Conservation (phyloP, 2,329 filamentous ascomycete species). For the Cladorrhinum sp. region DNA sequence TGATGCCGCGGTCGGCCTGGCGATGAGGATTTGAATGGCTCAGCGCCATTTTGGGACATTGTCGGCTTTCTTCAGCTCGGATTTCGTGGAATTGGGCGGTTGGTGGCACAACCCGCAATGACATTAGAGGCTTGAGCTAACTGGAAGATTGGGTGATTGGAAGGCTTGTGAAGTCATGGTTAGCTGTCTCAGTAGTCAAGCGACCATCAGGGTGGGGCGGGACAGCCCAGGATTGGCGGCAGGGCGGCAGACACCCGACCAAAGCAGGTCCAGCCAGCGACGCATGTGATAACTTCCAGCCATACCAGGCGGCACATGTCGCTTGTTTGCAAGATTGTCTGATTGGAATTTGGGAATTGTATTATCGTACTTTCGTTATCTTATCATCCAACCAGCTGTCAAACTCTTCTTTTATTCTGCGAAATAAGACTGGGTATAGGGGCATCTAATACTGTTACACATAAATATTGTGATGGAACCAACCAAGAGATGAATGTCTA, state of each 20-base stretch:
- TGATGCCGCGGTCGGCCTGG: slow-evolving; percentile 46
- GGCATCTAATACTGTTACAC: background rate
- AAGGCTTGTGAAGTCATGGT: slow-evolving; percentile 11
- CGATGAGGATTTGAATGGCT: slow-evolving; percentile 32
- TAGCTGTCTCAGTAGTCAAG: slow-evolving; percentile 5
- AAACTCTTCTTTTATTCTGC: background rate
- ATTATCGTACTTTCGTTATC: background rate
- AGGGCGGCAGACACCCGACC: background rate
- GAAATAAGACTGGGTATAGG: background rate
- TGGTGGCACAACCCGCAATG: slow-evolving; percentile 12
- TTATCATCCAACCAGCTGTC: background rate
- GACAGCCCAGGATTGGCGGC: slow-evolving; percentile 7
- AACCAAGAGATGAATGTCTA: background rate
- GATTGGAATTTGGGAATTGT: background rate
- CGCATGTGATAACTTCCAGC: slow-evolving; percentile 13
- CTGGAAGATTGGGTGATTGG: background rate
- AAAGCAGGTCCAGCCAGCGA: background rate
- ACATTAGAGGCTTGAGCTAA: slow-evolving; percentile 8
- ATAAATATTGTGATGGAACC: background rate
- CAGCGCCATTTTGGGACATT: slow-evolving; percentile 37
- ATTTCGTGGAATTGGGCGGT: slow-evolving; percentile 8
- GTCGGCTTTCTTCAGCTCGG: slow-evolving; percentile 7
- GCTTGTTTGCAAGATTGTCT: background rate
- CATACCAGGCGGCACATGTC: background rate
- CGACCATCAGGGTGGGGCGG: slow-evolving; percentile 13